Conservation (phyloP, 2,329 filamentous ascomycete species). For the Diaporthe vaccinii region DNA sequence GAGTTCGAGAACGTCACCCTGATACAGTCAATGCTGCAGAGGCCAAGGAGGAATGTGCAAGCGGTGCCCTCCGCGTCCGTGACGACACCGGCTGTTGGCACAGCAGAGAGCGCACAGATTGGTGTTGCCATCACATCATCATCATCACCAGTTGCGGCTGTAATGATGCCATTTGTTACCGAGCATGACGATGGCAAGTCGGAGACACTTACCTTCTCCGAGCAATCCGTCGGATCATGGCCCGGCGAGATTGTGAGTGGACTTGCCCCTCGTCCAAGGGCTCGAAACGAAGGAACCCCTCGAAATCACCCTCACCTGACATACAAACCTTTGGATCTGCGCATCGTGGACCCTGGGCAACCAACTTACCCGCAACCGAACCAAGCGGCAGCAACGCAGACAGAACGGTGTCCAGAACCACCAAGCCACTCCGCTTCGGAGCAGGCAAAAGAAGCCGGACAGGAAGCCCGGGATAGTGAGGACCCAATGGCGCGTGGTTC, state of each 20-base stretch:
- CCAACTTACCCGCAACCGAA: neutral
- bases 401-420: neutral
- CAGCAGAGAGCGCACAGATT: neutral
- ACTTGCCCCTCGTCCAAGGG: constrained; percentile 34
- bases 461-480: neutral
- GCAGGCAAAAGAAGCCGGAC: neutral
- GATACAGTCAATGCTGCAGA: constrained; percentile 36
- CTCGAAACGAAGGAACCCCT: neutral
- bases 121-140: constrained; percentile 24
- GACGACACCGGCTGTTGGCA: neutral
- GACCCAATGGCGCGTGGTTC: neutral
- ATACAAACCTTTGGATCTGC: constrained; percentile 15
- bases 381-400: neutral
- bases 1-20: constrained; percentile 40
- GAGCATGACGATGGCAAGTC: constrained; percentile 37
- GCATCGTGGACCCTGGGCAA: neutral
- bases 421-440: neutral
- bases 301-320: neutral
- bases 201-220: constrained; percentile 31
- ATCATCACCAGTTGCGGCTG: constrained; percentile 3
- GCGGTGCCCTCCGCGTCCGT: neutral
- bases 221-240: constrained; percentile 33
- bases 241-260: constrained; percentile 11
- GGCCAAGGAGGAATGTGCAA: constrained; percentile 20
- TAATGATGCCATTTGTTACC: constrained; percentile 23